Percentiles rank a stretch among this genome's conserved stretches.
Evolutionary conservation across 805 yeast species (phyloP).

Genomic region (Saccharomyces cerevisiae): DNA sequence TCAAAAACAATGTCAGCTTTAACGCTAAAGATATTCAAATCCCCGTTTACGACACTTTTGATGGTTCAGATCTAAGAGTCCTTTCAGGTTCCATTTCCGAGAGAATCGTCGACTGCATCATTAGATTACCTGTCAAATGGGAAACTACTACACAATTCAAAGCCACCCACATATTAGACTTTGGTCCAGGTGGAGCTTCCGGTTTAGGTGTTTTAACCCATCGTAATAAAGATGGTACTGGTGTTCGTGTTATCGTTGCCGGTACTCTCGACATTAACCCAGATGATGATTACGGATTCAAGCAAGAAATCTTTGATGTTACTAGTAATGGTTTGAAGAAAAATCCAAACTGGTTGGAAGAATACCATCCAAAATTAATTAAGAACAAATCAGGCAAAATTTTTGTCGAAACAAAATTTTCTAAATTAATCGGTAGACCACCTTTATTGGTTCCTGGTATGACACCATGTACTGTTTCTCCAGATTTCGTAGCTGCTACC

Average conservation of each 20-base stretch:
- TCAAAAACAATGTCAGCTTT: conserved; percentile 50
- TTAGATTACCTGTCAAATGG: conserved; percentile 90
- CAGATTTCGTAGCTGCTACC: conserved; percentile 89
- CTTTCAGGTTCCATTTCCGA: conserved; percentile 46
- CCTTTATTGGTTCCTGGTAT: conserved; percentile 98
- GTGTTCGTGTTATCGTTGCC: conserved; percentile 87
- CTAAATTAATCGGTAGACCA: conserved; percentile 84
- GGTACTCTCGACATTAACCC: conserved; percentile 71
- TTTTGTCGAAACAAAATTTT: conserved; percentile 88
- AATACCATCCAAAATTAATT: conserved; percentile 77
- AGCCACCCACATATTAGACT: conserved; percentile 86
- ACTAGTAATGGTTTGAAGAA: conserved; percentile 57
- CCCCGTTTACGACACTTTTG: conserved; percentile 87
- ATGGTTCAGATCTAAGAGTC: conserved; percentile 69
- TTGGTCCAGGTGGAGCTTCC: conserved; percentile 98
- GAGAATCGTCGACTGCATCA: conserved; percentile 75
- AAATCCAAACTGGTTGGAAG: conserved; percentile 86
- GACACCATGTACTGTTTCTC: conserved; percentile 97
- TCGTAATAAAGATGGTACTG: conserved; percentile 97
- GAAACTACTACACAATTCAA: conserved; percentile 75
- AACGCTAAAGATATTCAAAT: conserved; percentile 49
- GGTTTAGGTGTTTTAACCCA: conserved; percentile 95
- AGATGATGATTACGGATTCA: conserved; percentile 88
- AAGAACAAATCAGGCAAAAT: conserved; percentile 67
- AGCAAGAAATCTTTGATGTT: conserved; percentile 85